Conservation (phyloP, 2,329 filamentous ascomycete species). For the Diaporthe sp. region DNA sequence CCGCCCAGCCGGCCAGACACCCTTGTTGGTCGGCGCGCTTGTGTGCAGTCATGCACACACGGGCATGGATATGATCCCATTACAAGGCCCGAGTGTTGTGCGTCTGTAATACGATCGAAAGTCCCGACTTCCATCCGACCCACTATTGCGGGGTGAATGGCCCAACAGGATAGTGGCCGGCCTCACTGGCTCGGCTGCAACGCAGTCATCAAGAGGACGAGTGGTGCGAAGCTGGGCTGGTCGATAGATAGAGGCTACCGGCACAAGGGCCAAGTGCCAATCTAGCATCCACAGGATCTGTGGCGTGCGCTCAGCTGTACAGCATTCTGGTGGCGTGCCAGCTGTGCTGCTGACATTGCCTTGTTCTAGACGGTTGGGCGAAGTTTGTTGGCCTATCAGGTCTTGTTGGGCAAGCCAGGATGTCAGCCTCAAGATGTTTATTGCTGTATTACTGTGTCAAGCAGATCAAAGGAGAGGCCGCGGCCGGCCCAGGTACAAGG, state of each 20-base stretch:
- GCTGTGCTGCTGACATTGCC: conserved; percentile 10
- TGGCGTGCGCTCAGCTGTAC: conserved; percentile 10
- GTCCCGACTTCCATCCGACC: neutral
- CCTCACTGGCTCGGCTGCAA: neutral
- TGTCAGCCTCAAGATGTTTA: conserved; percentile 15
- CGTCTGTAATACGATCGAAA: conserved; percentile 7
- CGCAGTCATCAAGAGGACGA: neutral
- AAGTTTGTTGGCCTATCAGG: neutral
- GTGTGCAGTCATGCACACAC: conserved; percentile 6
- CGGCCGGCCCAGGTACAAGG: neutral
- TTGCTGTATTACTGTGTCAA: neutral
- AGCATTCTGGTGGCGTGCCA: neutral
- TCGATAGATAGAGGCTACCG: neutral
- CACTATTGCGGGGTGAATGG: neutral
- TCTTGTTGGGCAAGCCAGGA: neutral
- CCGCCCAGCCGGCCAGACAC: neutral
- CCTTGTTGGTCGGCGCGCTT: conserved; percentile 11
- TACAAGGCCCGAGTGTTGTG: conserved; percentile 11
- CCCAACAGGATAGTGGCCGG: neutral
- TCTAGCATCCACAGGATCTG: conserved; percentile 5
- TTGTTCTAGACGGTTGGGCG: neutral
- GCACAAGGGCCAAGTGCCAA: neutral
- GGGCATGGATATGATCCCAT: neutral
- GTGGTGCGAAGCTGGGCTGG: neutral
- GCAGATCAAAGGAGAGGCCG: neutral